Evolutionary conservation across 495 filamentous ascomycete genomes (phyloP), one percentile per base, ranked within the genome.

Genomic region (Podospora bellae-mahoneyi): DNA sequence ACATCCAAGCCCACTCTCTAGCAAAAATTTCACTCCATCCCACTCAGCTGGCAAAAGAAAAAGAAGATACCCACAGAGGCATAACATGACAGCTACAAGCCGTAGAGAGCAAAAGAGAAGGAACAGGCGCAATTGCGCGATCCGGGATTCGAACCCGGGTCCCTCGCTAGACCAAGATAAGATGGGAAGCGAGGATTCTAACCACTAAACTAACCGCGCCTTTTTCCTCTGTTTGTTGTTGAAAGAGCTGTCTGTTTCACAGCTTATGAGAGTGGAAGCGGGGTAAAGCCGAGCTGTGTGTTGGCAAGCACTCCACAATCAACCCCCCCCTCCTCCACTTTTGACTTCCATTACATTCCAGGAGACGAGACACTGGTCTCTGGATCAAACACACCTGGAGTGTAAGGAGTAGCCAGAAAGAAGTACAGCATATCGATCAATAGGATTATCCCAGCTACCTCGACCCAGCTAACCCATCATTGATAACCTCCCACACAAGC

Each of bases 141-240:
- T 68, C 69, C 69, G 69, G 65, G 69, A 71, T 71, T 71, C 69
- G 69, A 71, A 71, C 69, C 65, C 69, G 69, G 69, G 69, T 71
- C 69, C 30, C 66, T 68, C 66, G 69, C 69, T 71, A 32, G 4
- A 63, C 66, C 69, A 71, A 62, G 66, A 68, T 53, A 28, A 20
- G 69, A 71, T 71, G 69, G 69, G 69, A 71, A 71, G 69, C 69
- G 66, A 68, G 59, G 61, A 71, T 71, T 71, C 69, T 71, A 71
- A 71, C 69, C 69, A 71, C 69, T 71, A 61, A 71, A 71, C 69
- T 71, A 71, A 68, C 60, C 69, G 66, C 69, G 69, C 69, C 57
- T 54, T 56, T 54, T 68, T 66, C 60, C 34, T 20, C 19, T 56
- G 58, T 65, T 53, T 44, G 55, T 20, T 66, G 56, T 19, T 19